Conservation (phyloP, 306 rosid species). For the Trifolium fragiferum region DNA sequence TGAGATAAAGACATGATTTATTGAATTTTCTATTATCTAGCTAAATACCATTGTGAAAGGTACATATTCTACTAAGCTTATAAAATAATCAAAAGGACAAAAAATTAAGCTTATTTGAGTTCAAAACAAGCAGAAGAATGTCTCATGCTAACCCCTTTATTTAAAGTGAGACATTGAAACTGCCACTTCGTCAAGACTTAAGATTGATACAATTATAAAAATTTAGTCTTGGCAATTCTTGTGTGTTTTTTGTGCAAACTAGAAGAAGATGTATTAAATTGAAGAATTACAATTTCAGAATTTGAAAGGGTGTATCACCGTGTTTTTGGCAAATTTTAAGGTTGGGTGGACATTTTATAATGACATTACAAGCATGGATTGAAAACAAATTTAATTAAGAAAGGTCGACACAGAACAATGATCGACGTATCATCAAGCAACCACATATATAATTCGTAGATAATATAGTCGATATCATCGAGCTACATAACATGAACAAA, state of each 20-base stretch:
- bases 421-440: no score
- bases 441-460: no score
- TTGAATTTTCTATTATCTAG: not conserved
- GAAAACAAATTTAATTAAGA: no score
- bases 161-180: slow-evolving; percentile 25
- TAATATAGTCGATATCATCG: not conserved
- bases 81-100: slow-evolving; percentile 32
- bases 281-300: slow-evolving; percentile 34
- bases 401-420: no score
- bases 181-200: slow-evolving; percentile 31
- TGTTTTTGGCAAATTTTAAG: not conserved
- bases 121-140: slow-evolving; percentile 22
- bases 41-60: slow-evolving; percentile 18
- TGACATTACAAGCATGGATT: no score
- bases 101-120: not conserved
- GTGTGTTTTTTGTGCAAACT: slow-evolving; percentile 14
- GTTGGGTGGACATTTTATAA: no score
- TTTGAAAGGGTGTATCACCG: slow-evolving; percentile 22
- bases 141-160: slow-evolving; percentile 16
- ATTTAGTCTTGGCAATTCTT: not conserved
- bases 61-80: slow-evolving; percentile 1
- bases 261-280: slow-evolving; percentile 26
- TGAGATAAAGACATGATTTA: not conserved
- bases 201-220: slow-evolving; percentile 17
- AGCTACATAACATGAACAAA: no score